phyloP scores from a whole-genome alignment of 129 eudicot genomes.

The Centaurea solstitialis region DNA sequence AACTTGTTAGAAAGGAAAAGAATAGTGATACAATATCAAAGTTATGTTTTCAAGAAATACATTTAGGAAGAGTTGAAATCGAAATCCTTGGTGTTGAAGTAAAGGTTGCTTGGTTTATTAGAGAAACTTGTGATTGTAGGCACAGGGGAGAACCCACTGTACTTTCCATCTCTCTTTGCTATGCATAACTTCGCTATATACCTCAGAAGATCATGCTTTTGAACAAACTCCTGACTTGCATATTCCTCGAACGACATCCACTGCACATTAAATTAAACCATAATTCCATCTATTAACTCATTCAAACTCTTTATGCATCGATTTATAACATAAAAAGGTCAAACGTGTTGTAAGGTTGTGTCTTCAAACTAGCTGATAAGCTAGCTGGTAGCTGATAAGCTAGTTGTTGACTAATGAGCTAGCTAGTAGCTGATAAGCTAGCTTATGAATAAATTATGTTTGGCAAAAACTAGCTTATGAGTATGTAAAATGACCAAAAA shows the following conservation, averaged over 20 bases:
- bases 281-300: too few species aligned
- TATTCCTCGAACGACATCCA: conserved; percentile 91
- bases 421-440: too few species aligned
- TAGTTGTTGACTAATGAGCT: too few species aligned
- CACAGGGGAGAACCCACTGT: conserved; percentile 64
- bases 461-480: too few species aligned
- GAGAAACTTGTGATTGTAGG: conserved; percentile 52
- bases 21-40: background rate
- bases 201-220: conserved; percentile 64
- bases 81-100: conserved; percentile 49
- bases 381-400: too few species aligned
- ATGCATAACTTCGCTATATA: conserved; percentile 54
- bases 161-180: conserved; percentile 56
- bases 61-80: background rate
- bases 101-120: conserved; percentile 44
- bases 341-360: background rate
- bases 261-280: conserved; percentile 33
- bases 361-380: too few species aligned
- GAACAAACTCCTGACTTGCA: conserved; percentile 60
- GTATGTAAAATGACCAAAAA: too few species aligned
- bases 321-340: background rate
- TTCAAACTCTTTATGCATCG: background rate
- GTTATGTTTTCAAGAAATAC: background rate
- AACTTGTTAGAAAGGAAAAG: background rate
- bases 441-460: too few species aligned